Conservation (phyloP, 129 eudicot genomes). For the Cynara cardunculus region DNA sequence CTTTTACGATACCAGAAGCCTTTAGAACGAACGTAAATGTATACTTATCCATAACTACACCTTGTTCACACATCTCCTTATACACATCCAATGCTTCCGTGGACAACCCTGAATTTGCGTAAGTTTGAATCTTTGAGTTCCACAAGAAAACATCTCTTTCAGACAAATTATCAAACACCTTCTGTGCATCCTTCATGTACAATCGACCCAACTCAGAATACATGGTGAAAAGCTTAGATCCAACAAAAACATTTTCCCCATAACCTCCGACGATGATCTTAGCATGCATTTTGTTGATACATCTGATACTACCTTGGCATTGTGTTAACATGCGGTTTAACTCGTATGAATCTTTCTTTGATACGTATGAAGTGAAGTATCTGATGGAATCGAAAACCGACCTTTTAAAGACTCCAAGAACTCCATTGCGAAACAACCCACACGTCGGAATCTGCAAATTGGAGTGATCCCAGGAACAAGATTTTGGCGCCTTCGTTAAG, state of each 20-base stretch:
- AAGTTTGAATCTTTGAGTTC: conserved; percentile 41
- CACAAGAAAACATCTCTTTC: conserved; percentile 47
- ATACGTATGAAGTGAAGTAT: conserved; percentile 13
- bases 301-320: conserved; percentile 13
- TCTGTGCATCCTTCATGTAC: conserved; percentile 36
- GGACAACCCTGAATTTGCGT: conserved; percentile 20
- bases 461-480: background rate
- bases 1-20: conserved; percentile 28
- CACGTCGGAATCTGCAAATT: background rate
- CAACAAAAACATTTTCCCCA: conserved; percentile 34
- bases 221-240: conserved; percentile 33
- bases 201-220: conserved; percentile 18
- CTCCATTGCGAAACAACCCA: background rate
- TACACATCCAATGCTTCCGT: conserved; percentile 28
- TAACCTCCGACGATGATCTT: conserved; percentile 42
- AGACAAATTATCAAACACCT: conserved; percentile 47
- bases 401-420: background rate
- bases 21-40: conserved; percentile 42
- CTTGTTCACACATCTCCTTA: conserved; percentile 15
- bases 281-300: conserved; percentile 37
- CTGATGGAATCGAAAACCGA: conserved; percentile 1
- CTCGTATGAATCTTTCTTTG: conserved; percentile 31
- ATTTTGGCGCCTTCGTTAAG: conserved; percentile 1
- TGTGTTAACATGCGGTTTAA: conserved; percentile 27
- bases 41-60: conserved; percentile 21